phyloP scores from a whole-genome alignment of 768 basidiomycete species.

The Tylopilus rubrobrunneus region DNA sequence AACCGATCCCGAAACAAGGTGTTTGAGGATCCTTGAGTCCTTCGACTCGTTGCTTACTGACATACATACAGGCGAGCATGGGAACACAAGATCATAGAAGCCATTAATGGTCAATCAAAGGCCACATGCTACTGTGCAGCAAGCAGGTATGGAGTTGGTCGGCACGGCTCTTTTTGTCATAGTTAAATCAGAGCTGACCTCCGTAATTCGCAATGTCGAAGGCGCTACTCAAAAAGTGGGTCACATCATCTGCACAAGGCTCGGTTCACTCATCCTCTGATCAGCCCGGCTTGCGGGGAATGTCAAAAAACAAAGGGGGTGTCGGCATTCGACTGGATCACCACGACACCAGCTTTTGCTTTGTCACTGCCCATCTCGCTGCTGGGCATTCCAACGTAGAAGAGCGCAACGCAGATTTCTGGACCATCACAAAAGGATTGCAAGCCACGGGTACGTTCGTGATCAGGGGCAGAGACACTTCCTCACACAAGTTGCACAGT shows the following conservation, averaged over 20 bases:
- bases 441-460: conserved; percentile 77
- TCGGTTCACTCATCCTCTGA: conserved; percentile 1
- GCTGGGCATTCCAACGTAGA: conserved; percentile 90
- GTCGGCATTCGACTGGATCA: conserved; percentile 92
- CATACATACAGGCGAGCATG: conserved; percentile 66
- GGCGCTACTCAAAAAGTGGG: conserved; percentile 85
- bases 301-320: conserved; percentile 97
- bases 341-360: conserved; percentile 89
- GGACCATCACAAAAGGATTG: conserved; percentile 83
- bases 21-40: conserved; percentile 5
- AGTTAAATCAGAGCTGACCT: conserved; percentile 71
- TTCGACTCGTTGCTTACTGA: background rate
- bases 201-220: conserved; percentile 88
- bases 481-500: conserved; percentile 38
- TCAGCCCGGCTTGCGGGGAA: conserved; percentile 85
- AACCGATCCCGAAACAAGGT: conserved; percentile 92
- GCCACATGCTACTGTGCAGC: conserved; percentile 78
- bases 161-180: conserved; percentile 89
- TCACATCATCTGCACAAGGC: background rate
- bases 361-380: conserved; percentile 92
- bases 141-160: conserved; percentile 87
- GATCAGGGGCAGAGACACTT: conserved; percentile 1
- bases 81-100: conserved; percentile 80
- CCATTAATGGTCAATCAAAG: conserved; percentile 65
- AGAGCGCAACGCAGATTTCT: conserved; percentile 90